Evolutionary conservation across 2,329 filamentous ascomycete species (phyloP).

Genomic region (Leptographium lundbergii): DNA sequence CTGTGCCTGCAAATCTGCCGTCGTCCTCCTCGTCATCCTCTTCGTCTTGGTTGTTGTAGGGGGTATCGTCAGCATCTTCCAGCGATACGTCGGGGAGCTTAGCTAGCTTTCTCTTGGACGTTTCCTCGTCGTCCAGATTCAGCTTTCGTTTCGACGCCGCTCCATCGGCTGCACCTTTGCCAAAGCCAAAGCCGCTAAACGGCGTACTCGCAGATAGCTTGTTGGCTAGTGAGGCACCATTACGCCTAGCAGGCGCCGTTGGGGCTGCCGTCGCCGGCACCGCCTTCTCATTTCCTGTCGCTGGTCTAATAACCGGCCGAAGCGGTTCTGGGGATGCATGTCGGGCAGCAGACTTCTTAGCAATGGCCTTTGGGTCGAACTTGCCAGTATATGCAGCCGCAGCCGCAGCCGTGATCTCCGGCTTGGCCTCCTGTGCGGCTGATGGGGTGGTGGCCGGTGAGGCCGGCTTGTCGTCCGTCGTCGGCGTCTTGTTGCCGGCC

Average conservation of each 20-base stretch:
- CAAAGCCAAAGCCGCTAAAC: conserved; percentile 71
- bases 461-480: not conserved
- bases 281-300: conserved; percentile 19
- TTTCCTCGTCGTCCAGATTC: conserved; percentile 80
- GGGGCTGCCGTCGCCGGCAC: not conserved
- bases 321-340: conserved; percentile 40
- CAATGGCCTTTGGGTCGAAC: conserved; percentile 77
- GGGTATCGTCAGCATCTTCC: conserved; percentile 46
- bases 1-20: conserved; percentile 66
- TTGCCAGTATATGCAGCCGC: conserved; percentile 58
- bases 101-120: conserved; percentile 74
- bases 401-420: conserved; percentile 19
- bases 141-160: conserved; percentile 56
- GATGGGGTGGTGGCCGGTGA: conserved; percentile 34
- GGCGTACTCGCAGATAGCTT: conserved; percentile 35
- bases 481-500: conserved; percentile 42
- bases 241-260: not conserved
- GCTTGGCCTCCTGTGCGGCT: conserved; percentile 36
- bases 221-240: not conserved
- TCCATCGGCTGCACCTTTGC: conserved; percentile 50
- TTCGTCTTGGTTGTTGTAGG: conserved; percentile 46
- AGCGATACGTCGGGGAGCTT: conserved; percentile 71
- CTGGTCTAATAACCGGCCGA: conserved; percentile 31
- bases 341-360: conserved; percentile 59
- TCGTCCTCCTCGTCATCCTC: conserved; percentile 61